Evolutionary conservation across 2,329 filamentous ascomycete species (phyloP), one percentile per base, ranked within the genome.

Genomic region (Colletotrichum agaves): DNA sequence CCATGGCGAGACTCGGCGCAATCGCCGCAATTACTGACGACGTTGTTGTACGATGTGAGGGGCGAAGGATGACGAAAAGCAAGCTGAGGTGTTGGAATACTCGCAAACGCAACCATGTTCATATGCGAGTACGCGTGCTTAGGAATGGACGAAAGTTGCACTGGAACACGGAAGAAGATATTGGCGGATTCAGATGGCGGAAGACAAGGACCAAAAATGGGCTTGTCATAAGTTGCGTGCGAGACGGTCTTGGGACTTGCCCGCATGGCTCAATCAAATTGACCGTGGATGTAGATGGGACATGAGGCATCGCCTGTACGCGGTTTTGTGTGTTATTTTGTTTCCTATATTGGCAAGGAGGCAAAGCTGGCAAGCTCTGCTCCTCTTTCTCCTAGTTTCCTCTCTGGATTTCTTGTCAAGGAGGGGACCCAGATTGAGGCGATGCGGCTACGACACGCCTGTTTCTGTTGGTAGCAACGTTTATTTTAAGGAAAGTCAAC

Each of bases 31-130:
- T 55, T 60, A 33, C 19, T 27, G 43, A 53, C 50, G 67, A 69
- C 21, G 49, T 63, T 55, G 63, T 63, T 67, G 63, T 69, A 69
- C 57, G 67, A 69, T 69, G 67, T 35, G 52, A 55, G 19, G 67
- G 33, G 58, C 53, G 39, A 52, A 23, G 47, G 37, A 58, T 13
- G 46, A 27, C 21, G 50, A 41, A 68, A 67, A 63, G 64, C 63
- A 23, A 63, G 53, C 44, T n/a, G 43, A 17, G 23, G 44, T 60
- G 49, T 68, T 63, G 59, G 59, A 35, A 63, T 60, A 60, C 64
- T 59, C 47, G 49, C 59, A 56, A 19, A 41, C 61, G 17, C 58
- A 8, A 39, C 27, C 37, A 46, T 17, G 10, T 17, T 7, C 17
- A 60, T 17, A 23, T 47, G 37, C 62, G 47, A 27, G n/a, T 61